These are phyloP conservation scores for Thymus quinquecostatus DNA, from an alignment of 257 asterid species.

Conservation along the genomic window DNA sequence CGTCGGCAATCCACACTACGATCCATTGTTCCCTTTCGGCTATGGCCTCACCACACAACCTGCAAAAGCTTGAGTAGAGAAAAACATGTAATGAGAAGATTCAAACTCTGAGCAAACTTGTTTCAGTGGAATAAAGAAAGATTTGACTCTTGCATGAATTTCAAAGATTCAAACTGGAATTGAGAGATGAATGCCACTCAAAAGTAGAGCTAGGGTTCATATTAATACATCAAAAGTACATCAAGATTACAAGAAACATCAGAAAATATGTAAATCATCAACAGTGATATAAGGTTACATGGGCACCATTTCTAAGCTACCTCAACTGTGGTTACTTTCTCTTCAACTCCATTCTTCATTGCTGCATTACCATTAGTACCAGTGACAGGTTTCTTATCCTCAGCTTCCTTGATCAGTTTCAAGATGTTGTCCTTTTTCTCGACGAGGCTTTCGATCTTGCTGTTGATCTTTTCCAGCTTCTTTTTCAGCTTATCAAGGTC, in stretches of 20 bases:
- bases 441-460: constrained; percentile 49
- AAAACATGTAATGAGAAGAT: not conserved
- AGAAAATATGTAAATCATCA: not conserved
- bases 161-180: not conserved
- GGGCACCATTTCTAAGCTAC: constrained; percentile 24
- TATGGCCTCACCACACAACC: constrained; percentile 51
- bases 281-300: constrained; percentile 16
- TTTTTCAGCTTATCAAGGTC: constrained; percentile 53
- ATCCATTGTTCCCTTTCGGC: constrained; percentile 52
- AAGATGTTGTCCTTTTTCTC: constrained; percentile 54
- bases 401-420: constrained; percentile 58
- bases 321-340: constrained; percentile 20
- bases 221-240: constrained; percentile 6
- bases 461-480: constrained; percentile 57
- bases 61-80: constrained; percentile 26
- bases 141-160: not conserved
- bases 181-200: too few relatives aligned
- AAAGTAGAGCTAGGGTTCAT: not conserved
- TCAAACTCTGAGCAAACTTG: not conserved
- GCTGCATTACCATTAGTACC: constrained; percentile 36
- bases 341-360: constrained; percentile 29
- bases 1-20: constrained; percentile 47
- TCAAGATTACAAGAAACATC: not conserved
- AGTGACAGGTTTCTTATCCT: constrained; percentile 39
- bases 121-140: constrained; percentile 23